Conservation (phyloP, 2,329 filamentous ascomycete species). For the Monosporascus sp. region DNA sequence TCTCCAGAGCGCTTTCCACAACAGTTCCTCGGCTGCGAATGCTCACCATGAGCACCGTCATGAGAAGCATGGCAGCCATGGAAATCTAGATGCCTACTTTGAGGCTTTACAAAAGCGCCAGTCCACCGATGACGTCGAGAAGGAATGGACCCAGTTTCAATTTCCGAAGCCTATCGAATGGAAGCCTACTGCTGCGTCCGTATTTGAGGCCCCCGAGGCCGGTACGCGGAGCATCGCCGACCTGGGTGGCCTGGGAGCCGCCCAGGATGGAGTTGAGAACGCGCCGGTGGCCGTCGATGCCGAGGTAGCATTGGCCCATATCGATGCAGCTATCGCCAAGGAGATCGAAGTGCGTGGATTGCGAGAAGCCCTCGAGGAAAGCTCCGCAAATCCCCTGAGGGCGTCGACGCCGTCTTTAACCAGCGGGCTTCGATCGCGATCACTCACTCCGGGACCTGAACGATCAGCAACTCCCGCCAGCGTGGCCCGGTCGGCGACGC, state of each 20-base stretch:
- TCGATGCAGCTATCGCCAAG: conserved; percentile 77
- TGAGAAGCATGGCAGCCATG: conserved; percentile 47
- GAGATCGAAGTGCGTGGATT: conserved; percentile 49
- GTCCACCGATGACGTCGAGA: conserved; percentile 53
- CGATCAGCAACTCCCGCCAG: conserved; percentile 40
- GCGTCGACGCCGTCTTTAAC: conserved; percentile 32
- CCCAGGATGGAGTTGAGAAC: conserved; percentile 26
- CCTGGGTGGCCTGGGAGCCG: conserved; percentile 23
- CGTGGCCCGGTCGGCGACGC: conserved; percentile 52
- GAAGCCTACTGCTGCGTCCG: conserved; percentile 60
- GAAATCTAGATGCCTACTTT: conserved; percentile 82
- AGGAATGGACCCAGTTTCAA: conserved; percentile 89
- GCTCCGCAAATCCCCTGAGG: conserved; percentile 29
- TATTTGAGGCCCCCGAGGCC: conserved; percentile 55
- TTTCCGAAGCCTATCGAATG: conserved; percentile 86
- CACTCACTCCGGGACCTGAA: conserved; percentile 36
- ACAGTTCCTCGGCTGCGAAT: conserved; percentile 43
- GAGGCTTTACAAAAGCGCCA: conserved; percentile 74
- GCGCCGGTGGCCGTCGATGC: conserved; percentile 41
- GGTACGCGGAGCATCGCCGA: conserved; percentile 45
- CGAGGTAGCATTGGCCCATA: conserved; percentile 66
- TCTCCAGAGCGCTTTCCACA: conserved; percentile 74
- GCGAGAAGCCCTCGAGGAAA: conserved; percentile 24
- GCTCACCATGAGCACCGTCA: conserved; percentile 54
- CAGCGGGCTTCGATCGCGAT: conserved; percentile 34